These are phyloP conservation scores for Epichloe uncinata DNA, from an alignment of 2,329 filamentous ascomycete species.

Conservation along the genomic window DNA sequence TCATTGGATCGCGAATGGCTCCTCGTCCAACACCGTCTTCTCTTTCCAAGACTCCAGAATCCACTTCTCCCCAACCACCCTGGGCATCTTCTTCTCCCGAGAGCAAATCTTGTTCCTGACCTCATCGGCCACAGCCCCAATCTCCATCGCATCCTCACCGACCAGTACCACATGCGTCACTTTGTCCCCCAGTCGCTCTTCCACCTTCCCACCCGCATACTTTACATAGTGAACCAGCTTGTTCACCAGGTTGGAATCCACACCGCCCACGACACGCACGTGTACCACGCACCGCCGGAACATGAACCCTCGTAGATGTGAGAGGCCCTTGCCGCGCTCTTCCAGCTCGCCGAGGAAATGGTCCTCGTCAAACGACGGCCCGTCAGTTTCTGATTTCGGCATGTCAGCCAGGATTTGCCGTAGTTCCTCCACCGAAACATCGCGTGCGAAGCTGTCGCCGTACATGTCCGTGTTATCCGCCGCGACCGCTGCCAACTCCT, in stretches of 20 bases:
- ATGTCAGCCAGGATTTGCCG: slow-evolving; percentile 34
- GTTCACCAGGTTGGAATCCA: slow-evolving; percentile 23
- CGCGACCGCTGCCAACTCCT: slow-evolving; percentile 39
- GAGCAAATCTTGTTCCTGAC: slow-evolving; percentile 33
- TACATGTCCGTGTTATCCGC: slow-evolving; percentile 57
- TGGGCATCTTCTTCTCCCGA: slow-evolving; percentile 40
- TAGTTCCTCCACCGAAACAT: slow-evolving; percentile 53
- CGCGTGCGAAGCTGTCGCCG: slow-evolving; percentile 71
- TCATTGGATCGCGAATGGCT: slow-evolving; percentile 32
- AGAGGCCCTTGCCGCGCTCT: slow-evolving; percentile 40
- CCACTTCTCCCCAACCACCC: slow-evolving; percentile 61
- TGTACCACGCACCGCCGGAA: slow-evolving; percentile 35
- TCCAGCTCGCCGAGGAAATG: slow-evolving; percentile 42
- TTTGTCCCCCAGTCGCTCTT: slow-evolving; percentile 30
- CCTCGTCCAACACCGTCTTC: slow-evolving; percentile 67
- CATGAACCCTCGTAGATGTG: slow-evolving; percentile 35
- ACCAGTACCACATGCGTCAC: slow-evolving; percentile 62
- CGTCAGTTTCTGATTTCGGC: slow-evolving; percentile 30
- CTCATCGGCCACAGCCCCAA: slow-evolving; percentile 24
- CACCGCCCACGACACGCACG: slow-evolving; percentile 21
- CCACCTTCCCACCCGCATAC: slow-evolving; percentile 56
- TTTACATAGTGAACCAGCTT: slow-evolving; percentile 41
- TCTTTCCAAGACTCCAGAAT: slow-evolving; percentile 69
- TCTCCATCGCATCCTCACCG: slow-evolving; percentile 25
- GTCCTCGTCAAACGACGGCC: slow-evolving; percentile 28